A percentile compares a stretch with the other conserved stretches of the same genome.
Evolutionary conservation across 1,284 basidiomycete species (phyloP).

Genomic region (Mycena sp.): DNA sequence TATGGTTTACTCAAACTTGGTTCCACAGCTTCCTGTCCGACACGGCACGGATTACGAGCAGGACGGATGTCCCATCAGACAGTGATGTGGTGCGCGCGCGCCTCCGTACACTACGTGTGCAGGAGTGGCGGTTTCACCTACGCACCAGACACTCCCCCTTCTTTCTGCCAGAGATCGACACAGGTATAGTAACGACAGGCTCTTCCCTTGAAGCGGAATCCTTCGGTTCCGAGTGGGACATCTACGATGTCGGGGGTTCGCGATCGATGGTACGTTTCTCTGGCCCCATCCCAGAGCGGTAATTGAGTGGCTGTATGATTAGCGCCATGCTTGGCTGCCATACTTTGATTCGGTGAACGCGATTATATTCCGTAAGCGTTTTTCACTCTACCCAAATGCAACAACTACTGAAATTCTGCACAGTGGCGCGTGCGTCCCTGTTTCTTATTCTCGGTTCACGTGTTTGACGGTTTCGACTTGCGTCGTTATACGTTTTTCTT

Average conservation of each 20-base stretch:
- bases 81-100: constrained; percentile 84
- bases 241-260: constrained; percentile 67
- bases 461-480: constrained; percentile 1
- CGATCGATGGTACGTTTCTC: constrained; percentile 52
- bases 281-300: no score
- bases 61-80: constrained; percentile 88
- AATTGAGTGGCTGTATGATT: neutral
- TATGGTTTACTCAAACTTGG: neutral
- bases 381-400: constrained; percentile 39
- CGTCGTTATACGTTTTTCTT: no score
- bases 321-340: constrained; percentile 67
- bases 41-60: constrained; percentile 80
- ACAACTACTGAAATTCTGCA: no score
- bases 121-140: constrained; percentile 27
- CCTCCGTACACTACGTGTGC: constrained; percentile 77
- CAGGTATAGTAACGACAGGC: no score
- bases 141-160: neutral
- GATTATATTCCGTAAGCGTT: constrained; percentile 77
- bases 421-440: no score
- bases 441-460: no score
- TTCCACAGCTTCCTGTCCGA: constrained; percentile 60
- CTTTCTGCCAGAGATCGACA: neutral
- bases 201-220: no score
- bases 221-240: constrained; percentile 55
- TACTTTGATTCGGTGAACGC: constrained; percentile 70